Base-by-base conservation (phyloP, 495 filamentous ascomycete genomes). In the Recurvomyces mirabilis region DNA sequence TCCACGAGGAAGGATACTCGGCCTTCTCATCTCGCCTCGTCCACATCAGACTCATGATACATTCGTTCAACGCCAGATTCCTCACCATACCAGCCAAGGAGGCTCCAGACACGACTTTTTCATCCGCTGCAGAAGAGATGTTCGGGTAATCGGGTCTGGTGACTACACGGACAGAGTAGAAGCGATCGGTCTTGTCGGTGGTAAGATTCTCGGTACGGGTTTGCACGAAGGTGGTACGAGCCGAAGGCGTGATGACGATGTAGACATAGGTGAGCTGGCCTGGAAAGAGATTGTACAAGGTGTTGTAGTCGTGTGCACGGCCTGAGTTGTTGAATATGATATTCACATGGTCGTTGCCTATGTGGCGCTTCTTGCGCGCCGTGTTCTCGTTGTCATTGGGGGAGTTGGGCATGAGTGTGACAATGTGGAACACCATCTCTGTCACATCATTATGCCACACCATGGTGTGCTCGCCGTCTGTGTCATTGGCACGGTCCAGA, bases 321-420 rank as follows among this genome's bases (percentile, higher is more conserved):
- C 93, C 89, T 13, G 88, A 94, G 46, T 91, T 83, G 59, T 99
- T 99, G 67, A 87, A 99, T 38, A 99, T 78, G 53, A 99, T 93
- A 54, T 93, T 96, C 51, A 99, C 93, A 55, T 81, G 93, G 65
- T 99, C 93, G 56, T 99, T 99, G 30, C 93, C 93, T 31, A 94
- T 87, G 55, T 99, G 93, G 3, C 78, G 72, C 60, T 99, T 99
- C 68, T 99, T 99, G 56, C 73, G 72, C 12, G 71, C 69, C 12
- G 81, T 76, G 55, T 95, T 87, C 30, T 74, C 68, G 22, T 82
- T 74, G 20, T 79, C 66, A 57, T 91, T 73, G 6, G 82, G 67
- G 58, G 88, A 72, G 15, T 84, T 91, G 10, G 93, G 93, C 93
- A 99, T 99, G 72, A 94, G 82, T 11, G 88, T 96, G 2, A 85